Evolutionary conservation across 768 basidiomycete genomes (phyloP).

Genomic region (Pholiota microspora): DNA sequence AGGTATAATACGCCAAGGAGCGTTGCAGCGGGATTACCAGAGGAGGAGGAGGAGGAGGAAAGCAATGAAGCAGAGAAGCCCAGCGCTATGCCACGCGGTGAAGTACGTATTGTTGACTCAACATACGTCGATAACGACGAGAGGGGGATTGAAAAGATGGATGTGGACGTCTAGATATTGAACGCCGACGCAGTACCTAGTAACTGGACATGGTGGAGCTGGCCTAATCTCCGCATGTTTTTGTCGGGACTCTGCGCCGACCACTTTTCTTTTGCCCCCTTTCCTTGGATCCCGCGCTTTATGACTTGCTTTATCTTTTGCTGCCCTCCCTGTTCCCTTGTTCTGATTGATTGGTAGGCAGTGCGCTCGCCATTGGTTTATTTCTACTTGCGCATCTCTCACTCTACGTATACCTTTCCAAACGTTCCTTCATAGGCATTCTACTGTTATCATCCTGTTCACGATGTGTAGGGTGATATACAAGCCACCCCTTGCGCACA

Average conservation of each 20-base stretch:
- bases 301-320: neutral
- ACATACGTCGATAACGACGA: constrained; percentile 14
- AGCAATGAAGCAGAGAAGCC: neutral
- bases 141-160: constrained; percentile 22
- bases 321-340: neutral
- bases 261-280: neutral
- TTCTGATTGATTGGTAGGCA: neutral
- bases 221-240: neutral
- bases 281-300: neutral
- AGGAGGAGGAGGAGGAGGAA: constrained; percentile 14
- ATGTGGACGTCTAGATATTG: constrained; percentile 21
- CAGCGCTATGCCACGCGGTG: neutral
- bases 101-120: constrained; percentile 18
- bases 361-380: neutral
- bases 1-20: constrained; percentile 26
- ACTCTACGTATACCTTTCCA: neutral
- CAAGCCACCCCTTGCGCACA: too few relatives aligned
- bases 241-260: neutral
- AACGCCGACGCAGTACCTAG: neutral
- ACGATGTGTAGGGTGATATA: too few relatives aligned
- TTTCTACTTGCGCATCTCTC: neutral
- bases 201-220: too few relatives aligned
- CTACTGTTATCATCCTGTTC: too few relatives aligned
- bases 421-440: neutral
- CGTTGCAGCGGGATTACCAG: constrained; percentile 14